Percentiles rank a stretch among this genome's conserved stretches.
phyloP scores from a whole-genome alignment of 2,329 filamentous ascomycete species.

The Fonsecaea monophora region DNA sequence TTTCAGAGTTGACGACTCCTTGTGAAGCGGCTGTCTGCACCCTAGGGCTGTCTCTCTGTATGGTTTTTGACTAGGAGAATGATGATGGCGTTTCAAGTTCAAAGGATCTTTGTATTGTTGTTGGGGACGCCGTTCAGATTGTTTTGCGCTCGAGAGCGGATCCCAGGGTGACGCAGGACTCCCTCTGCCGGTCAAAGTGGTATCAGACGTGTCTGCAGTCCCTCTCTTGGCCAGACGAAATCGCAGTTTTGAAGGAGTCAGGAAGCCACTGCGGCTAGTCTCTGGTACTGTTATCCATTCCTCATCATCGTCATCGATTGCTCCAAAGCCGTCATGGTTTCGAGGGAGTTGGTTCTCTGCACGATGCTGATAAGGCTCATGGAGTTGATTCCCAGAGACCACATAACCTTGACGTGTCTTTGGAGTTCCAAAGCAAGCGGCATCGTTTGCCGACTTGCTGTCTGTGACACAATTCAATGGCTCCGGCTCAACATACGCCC shows the following conservation, averaged over 20 bases:
- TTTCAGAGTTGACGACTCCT: background rate
- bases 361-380: background rate
- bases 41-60: background rate
- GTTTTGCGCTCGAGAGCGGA: conserved; percentile 19
- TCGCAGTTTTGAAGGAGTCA: conserved; percentile 31
- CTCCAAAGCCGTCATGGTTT: background rate
- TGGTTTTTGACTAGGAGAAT: background rate
- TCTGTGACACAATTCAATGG: background rate
- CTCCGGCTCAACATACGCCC: background rate
- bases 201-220: conserved; percentile 14
- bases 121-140: conserved; percentile 4
- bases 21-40: background rate
- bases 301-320: conserved; percentile 13
- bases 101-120: background rate
- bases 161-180: conserved; percentile 33
- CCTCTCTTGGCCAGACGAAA: conserved; percentile 31
- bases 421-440: background rate
- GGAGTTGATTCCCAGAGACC: background rate
- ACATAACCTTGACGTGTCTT: background rate
- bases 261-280: conserved; percentile 29
- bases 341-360: background rate
- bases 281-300: conserved; percentile 27
- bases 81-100: background rate
- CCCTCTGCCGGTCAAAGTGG: conserved; percentile 10
- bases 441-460: background rate